Evolutionary conservation across 257 asterid genomes (phyloP), one percentile per base, ranked within the genome.

Genomic region (Haberlea rhodopensis): DNA sequence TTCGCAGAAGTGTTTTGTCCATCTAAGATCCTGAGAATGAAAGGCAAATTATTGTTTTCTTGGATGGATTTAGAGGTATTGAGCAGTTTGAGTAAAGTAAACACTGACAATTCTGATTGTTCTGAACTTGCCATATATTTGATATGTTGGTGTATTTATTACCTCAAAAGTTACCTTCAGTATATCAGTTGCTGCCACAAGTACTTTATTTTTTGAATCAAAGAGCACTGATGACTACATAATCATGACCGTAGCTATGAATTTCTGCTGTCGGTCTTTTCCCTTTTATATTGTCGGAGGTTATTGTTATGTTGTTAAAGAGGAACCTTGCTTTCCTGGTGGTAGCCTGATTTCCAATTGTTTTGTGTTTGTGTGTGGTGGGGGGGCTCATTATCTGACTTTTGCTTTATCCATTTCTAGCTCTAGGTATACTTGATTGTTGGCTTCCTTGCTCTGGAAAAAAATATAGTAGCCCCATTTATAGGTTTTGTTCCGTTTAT

Each of bases 361-460:
- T 7, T 18, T 53, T 58, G 5, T 13, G 55, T n/a, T n/a, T n/a
- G n/a, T n/a, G n/a, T n/a, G n/a, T n/a, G n/a, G n/a, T n/a, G n/a
- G n/a, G n/a, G n/a, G 34, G n/a, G 56, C 70, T 55, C 45, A 5
- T 71, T 71, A 49, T 58, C 57, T 29, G 60, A 10, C n/a, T n/a
- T n/a, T n/a, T n/a, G n/a, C n/a, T 65, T 34, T 53, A 56, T 26
- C 34, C 7, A 49, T 58, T 28, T 25, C 13, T 55, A 1, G 19
- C 34, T 24, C 13, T 13, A 13, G n/a, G n/a, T n/a, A n/a, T n/a
- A n/a, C n/a, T 58, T 19, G 43, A 40, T 54, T 8, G 57, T 67
- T 67, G 57, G 28, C 9, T 26, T 26, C 7, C 34, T 18, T 25
- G 24, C 5, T 57, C 48, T 57, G 51, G 0, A 9, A 8, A 57